A percentile compares a stretch with the other conserved stretches of the same genome.
Conservation (phyloP, 1,139 yeast species). For the Maudiozyma humilis region DNA sequence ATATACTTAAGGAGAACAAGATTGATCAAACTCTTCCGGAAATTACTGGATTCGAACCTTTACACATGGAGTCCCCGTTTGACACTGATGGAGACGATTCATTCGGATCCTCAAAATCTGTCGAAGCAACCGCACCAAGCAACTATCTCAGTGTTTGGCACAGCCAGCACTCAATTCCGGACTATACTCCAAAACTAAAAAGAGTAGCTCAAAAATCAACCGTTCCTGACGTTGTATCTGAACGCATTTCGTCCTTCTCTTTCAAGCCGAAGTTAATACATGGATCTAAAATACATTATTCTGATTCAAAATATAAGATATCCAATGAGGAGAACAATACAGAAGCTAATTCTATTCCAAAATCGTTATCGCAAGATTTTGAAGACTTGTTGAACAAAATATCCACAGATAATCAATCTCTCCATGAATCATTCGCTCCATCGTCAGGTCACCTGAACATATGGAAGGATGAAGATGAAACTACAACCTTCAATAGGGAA, state of each 20-base stretch:
- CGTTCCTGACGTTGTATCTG: neutral
- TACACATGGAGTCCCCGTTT: constrained; percentile 25
- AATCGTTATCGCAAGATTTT: constrained; percentile 11
- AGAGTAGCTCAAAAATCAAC: neutral
- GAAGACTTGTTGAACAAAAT: constrained; percentile 7
- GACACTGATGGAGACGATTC: constrained; percentile 22
- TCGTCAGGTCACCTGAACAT: constrained; percentile 4
- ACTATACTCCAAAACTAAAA: neutral
- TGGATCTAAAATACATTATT: constrained; percentile 7
- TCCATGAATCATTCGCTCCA: neutral
- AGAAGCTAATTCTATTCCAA: neutral
- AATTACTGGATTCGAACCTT: constrained; percentile 11
- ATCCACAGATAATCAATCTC: constrained; percentile 2
- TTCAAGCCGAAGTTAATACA: constrained; percentile 22
- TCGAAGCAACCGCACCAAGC: constrained; percentile 33
- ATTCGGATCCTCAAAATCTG: constrained; percentile 43
- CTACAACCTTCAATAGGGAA: neutral
- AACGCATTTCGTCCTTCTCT: constrained; percentile 8
- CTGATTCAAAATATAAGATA: neutral
- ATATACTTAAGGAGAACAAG: too few species aligned
- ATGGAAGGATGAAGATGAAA: constrained; percentile 7
- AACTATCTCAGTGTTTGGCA: constrained; percentile 31
- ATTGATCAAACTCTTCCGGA: constrained; percentile 7
- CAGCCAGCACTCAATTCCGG: constrained; percentile 28
- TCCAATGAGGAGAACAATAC: neutral